A percentile compares a stretch with the other conserved stretches of the same genome.
These are phyloP conservation scores for Trichothecium roseum DNA, from an alignment of 2,329 filamentous ascomycete species.

Conservation along the genomic window DNA sequence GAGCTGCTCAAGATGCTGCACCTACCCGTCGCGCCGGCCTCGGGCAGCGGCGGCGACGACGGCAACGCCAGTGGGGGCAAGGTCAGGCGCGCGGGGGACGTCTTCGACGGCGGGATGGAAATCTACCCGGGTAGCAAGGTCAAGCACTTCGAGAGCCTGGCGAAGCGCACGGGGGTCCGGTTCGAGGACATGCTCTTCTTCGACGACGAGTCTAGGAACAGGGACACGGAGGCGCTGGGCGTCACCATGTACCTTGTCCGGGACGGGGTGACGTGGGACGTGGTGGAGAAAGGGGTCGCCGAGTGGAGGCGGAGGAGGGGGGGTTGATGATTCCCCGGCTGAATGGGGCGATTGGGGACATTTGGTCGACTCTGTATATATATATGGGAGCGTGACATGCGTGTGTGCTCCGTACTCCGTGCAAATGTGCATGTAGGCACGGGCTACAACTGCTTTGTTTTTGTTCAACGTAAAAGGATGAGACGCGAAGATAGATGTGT, in stretches of 20 bases:
- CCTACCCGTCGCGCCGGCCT: conserved; percentile 24
- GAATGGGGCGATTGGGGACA: too few relatives aligned
- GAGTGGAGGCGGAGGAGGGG: conserved; percentile 71
- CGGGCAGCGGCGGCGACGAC: conserved; percentile 10
- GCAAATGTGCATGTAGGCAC: too few relatives aligned
- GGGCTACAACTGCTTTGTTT: too few relatives aligned
- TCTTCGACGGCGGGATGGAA: conserved; percentile 51
- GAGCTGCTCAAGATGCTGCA: conserved; percentile 72
- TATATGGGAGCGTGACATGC: too few relatives aligned
- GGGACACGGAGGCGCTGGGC: conserved; percentile 68
- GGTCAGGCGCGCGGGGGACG: conserved; percentile 27
- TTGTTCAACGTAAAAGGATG: too few relatives aligned
- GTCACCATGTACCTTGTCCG: conserved; percentile 76
- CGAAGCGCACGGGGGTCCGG: conserved; percentile 56
- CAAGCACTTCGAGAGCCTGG: conserved; percentile 69
- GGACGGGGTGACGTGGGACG: conserved; percentile 66
- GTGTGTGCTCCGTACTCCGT: too few relatives aligned
- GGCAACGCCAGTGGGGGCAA: conserved; percentile 8
- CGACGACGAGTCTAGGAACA: conserved; percentile 81
- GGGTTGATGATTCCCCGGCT: too few relatives aligned
- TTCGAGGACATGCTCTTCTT: conserved; percentile 92
- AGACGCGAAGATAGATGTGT: too few relatives aligned
- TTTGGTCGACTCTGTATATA: too few relatives aligned
- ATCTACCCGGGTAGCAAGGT: conserved; percentile 74
- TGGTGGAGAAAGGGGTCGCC: conserved; percentile 69